A percentile compares a stretch with the other conserved stretches of the same genome.
Evolutionary conservation across 2,329 filamentous ascomycete species (phyloP).

Genomic region (Beauveria brongniartii): DNA sequence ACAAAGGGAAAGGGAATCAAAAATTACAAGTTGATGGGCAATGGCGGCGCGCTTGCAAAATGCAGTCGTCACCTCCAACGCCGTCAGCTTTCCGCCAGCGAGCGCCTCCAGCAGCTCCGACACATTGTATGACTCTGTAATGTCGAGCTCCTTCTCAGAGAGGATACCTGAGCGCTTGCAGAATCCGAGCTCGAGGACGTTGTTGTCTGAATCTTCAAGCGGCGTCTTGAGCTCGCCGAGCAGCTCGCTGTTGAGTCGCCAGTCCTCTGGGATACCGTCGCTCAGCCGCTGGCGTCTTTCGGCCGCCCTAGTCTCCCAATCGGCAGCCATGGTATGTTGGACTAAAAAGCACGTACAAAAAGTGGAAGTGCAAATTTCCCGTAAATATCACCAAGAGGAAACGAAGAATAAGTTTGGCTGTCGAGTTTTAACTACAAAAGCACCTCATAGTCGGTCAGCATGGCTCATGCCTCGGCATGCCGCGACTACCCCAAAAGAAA

Average conservation of each 20-base stretch:
- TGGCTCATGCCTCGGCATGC: too few relatives aligned
- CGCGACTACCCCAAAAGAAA: too few relatives aligned
- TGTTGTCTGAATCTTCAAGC: conserved; percentile 10
- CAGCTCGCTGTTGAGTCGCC: conserved; percentile 10
- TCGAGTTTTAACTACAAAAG: too few relatives aligned
- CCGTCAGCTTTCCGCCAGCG: conserved; percentile 22
- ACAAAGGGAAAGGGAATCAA: neutral
- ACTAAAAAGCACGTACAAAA: too few relatives aligned
- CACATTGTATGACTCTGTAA: conserved; percentile 35
- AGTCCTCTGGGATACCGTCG: conserved; percentile 10
- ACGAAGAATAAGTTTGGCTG: too few relatives aligned
- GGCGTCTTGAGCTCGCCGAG: conserved; percentile 2
- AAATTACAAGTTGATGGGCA: conserved; percentile 22
- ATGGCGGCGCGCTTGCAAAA: conserved; percentile 23
- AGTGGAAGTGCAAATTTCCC: too few relatives aligned
- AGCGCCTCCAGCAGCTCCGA: conserved; percentile 28
- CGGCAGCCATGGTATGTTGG: neutral
- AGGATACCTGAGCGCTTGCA: conserved; percentile 28
- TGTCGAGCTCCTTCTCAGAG: conserved; percentile 30
- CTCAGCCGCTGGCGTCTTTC: conserved; percentile 6
- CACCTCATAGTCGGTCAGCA: too few relatives aligned
- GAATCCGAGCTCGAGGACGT: conserved; percentile 14
- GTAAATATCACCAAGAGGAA: too few relatives aligned
- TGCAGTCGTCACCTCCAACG: conserved; percentile 28
- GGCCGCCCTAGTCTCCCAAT: conserved; percentile 2